These are phyloP conservation scores for Colletotrichum aenigma DNA, from an alignment of 2,329 filamentous ascomycete species.

Conservation along the genomic window DNA sequence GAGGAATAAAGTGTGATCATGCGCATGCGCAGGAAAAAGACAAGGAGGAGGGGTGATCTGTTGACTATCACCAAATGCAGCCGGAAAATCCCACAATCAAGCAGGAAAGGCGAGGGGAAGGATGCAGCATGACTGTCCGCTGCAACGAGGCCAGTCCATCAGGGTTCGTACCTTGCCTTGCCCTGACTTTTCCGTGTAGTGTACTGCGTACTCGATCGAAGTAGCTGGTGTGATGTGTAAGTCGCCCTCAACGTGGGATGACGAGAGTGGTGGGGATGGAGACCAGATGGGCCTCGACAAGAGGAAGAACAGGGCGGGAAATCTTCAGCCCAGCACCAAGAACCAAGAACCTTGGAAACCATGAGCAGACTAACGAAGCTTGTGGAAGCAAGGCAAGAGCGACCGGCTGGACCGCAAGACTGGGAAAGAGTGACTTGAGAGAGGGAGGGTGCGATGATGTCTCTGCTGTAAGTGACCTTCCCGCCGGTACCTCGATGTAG, in stretches of 20 bases:
- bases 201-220: neutral
- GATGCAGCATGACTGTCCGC: neutral
- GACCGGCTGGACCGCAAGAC: neutral
- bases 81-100: neutral
- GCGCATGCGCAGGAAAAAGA: constrained; percentile 3
- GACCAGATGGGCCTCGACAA: neutral
- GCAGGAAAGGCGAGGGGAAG: neutral
- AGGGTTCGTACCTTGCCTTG: neutral
- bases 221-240: neutral
- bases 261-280: neutral
- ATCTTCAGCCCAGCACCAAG: neutral
- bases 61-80: neutral
- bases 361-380: neutral
- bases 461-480: neutral
- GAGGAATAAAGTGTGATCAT: constrained; percentile 9
- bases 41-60: constrained; percentile 4
- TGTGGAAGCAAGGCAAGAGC: neutral
- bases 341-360: neutral
- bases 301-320: neutral
- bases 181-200: neutral
- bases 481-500: neutral
- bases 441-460: neutral
- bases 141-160: neutral
- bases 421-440: neutral
- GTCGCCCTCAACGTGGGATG: neutral